Percentiles rank a stretch among this genome's conserved stretches.
Evolutionary conservation across 148 eudicot species (phyloP).

Genomic region (Vaccinium vitisidaea): DNA sequence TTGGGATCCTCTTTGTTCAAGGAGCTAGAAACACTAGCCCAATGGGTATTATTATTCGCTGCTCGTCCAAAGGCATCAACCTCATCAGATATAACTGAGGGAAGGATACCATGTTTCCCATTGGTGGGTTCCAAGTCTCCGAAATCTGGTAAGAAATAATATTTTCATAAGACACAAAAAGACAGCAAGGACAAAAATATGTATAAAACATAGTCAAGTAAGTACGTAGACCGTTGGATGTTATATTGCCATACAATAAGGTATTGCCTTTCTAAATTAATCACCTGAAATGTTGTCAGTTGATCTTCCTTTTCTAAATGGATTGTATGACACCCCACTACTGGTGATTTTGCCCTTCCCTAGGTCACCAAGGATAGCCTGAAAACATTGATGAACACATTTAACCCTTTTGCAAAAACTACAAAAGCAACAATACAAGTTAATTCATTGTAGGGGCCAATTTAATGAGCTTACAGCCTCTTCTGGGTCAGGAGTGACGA

Average conservation of each 20-base stretch:
- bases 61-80: slow-evolving; percentile 31
- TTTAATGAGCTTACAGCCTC: slow-evolving; percentile 62
- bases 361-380: slow-evolving; percentile 69
- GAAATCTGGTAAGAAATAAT: slow-evolving; percentile 24
- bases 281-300: slow-evolving; percentile 55
- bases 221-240: neutral
- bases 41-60: slow-evolving; percentile 21
- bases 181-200: slow-evolving; percentile 4
- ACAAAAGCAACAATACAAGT: neutral
- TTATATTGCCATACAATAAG: slow-evolving; percentile 9
- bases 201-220: neutral
- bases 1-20: slow-evolving; percentile 15
- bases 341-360: slow-evolving; percentile 79
- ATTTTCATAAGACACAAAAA: neutral
- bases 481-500: slow-evolving; percentile 68
- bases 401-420: slow-evolving; percentile 10
- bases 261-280: slow-evolving; percentile 8
- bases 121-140: slow-evolving; percentile 35
- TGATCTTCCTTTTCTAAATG: slow-evolving; percentile 46
- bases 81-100: slow-evolving; percentile 35
- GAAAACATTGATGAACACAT: slow-evolving; percentile 18
- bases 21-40: slow-evolving; percentile 33
- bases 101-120: slow-evolving; percentile 29
- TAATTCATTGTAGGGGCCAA: slow-evolving; percentile 1
- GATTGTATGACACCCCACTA: slow-evolving; percentile 59